These are phyloP conservation scores for Candida nonsorbophila DNA, from an alignment of 805 yeast species.

Conservation along the genomic window DNA sequence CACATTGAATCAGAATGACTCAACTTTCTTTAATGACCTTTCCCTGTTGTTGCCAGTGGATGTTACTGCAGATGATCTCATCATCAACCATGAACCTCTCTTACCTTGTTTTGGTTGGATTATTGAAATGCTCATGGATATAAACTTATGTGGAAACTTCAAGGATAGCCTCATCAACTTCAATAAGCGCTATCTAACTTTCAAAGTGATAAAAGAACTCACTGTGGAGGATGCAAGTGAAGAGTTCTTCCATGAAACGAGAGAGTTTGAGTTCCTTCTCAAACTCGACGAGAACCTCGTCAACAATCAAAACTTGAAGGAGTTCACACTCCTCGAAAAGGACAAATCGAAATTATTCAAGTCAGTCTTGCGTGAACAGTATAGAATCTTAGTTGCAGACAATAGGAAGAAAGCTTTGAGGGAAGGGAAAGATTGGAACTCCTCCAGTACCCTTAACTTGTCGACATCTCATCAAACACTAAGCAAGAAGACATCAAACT, in stretches of 20 bases:
- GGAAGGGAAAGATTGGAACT: slow-evolving; percentile 7
- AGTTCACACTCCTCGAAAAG: slow-evolving; percentile 20
- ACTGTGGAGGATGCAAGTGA: slow-evolving; percentile 20
- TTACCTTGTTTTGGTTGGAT: slow-evolving; percentile 94
- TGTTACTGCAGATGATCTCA: slow-evolving; percentile 21
- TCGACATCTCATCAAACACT: slow-evolving; percentile 8
- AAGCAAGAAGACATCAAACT: slow-evolving; percentile 23
- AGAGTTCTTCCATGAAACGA: slow-evolving; percentile 23
- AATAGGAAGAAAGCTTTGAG: slow-evolving; percentile 24
- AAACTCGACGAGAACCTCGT: slow-evolving; percentile 35
- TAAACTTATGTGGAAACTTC: slow-evolving; percentile 64
- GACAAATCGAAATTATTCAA: slow-evolving; percentile 23
- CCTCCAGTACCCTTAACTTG: slow-evolving; percentile 1
- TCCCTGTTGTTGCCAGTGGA: slow-evolving; percentile 24
- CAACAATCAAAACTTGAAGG: slow-evolving; percentile 30
- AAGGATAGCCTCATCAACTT: slow-evolving; percentile 68
- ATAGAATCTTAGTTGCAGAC: slow-evolving; percentile 23
- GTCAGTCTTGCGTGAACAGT: slow-evolving; percentile 26
- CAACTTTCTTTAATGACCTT: slow-evolving; percentile 19
- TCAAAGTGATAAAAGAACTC: slow-evolving; percentile 33
- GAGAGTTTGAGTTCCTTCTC: slow-evolving; percentile 50
- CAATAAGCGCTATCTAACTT: slow-evolving; percentile 55
- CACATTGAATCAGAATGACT: slow-evolving; percentile 13
- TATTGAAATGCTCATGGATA: slow-evolving; percentile 68
- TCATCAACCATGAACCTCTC: slow-evolving; percentile 38